A percentile compares a stretch with the other conserved stretches of the same genome.
phyloP scores from a whole-genome alignment of 1,284 basidiomycete species.

The Ceratobasidium sp. region DNA sequence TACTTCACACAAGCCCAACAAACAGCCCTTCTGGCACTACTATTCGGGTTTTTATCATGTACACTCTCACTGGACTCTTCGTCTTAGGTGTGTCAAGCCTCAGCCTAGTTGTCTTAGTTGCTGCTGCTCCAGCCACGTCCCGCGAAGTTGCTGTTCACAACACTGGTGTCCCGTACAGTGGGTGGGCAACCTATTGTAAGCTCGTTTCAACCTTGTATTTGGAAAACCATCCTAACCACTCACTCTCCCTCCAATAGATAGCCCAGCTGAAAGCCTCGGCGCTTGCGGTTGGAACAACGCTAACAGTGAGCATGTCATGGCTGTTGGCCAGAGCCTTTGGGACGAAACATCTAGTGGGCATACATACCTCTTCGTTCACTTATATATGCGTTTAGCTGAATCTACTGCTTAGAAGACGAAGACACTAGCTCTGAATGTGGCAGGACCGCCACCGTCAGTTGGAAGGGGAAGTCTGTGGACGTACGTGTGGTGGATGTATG shows the following conservation, averaged over 20 bases:
- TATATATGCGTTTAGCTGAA: not conserved
- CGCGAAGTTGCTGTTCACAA: too few relatives aligned
- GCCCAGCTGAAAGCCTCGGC: slow-evolving; percentile 3
- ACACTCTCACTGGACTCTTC: too few relatives aligned
- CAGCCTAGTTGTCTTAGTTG: too few relatives aligned
- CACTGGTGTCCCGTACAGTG: not conserved
- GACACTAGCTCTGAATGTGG: not conserved
- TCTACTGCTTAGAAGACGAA: not conserved
- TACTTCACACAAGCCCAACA: too few relatives aligned
- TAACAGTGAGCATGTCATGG: slow-evolving; percentile 19
- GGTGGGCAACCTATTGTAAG: slow-evolving; percentile 20
- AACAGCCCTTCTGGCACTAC: too few relatives aligned
- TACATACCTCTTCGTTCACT: not conserved
- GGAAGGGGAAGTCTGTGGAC: not conserved
- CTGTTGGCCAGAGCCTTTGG: not conserved
- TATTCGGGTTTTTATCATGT: too few relatives aligned
- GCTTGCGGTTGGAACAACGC: slow-evolving; percentile 5
- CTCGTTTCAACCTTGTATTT: not conserved
- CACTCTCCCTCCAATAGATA: not conserved
- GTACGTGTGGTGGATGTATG: slow-evolving; percentile 20
- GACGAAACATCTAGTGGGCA: not conserved
- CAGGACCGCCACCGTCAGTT: slow-evolving; percentile 9
- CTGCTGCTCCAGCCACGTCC: too few relatives aligned
- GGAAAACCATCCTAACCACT: not conserved
- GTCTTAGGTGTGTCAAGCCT: too few relatives aligned